These are phyloP conservation scores for Euphrasia confusa DNA, from an alignment of 257 asterid species.

Conservation along the genomic window DNA sequence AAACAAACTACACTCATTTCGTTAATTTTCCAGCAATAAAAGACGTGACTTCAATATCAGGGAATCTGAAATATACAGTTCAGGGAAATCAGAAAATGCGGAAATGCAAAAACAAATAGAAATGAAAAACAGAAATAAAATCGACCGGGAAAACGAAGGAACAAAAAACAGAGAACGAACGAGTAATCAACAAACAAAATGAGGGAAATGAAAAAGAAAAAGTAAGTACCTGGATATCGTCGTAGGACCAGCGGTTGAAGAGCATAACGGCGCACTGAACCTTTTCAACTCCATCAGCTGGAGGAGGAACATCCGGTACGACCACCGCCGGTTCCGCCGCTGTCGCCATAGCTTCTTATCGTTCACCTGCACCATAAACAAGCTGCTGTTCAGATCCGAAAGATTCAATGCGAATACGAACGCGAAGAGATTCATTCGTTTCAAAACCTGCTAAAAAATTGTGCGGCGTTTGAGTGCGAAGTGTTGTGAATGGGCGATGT, in stretches of 20 bases:
- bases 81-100: not conserved
- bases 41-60: not conserved
- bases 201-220: not conserved
- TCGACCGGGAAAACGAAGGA: not conserved
- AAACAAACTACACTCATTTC: not conserved
- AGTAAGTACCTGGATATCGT: not conserved
- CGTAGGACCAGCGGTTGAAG: conserved; percentile 8
- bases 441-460: too few relatives aligned
- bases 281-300: conserved; percentile 2
- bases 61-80: not conserved
- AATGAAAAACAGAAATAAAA: not conserved
- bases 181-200: not conserved
- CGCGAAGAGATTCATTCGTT: too few relatives aligned
- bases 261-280: not conserved
- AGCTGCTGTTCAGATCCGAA: not conserved
- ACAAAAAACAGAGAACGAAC: not conserved
- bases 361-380: not conserved
- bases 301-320: not conserved
- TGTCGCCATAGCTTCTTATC: conserved; percentile 7
- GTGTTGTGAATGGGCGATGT: too few relatives aligned
- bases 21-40: too few relatives aligned
- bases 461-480: too few relatives aligned
- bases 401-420: not conserved
- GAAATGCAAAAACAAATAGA: not conserved
- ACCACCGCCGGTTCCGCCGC: not conserved